Evolutionary conservation across 2,329 filamentous ascomycete genomes (phyloP), one percentile per base, ranked within the genome.

Genomic region (Thermoascus crustaceus): DNA sequence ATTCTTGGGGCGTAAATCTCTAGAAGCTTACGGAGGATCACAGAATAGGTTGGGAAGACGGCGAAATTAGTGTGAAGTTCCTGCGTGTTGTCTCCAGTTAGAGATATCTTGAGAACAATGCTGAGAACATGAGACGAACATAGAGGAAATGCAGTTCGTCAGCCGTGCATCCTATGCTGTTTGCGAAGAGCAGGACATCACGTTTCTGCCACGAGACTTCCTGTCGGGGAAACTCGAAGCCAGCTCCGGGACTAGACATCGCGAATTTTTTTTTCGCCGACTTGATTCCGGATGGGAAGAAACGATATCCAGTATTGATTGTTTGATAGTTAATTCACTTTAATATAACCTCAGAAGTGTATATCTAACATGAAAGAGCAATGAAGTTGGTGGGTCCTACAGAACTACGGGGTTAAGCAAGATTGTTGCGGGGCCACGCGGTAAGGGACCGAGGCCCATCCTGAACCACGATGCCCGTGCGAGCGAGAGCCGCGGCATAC

Each of bases 91-190:
- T n/a, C 14, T 24, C 30, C 18, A 20, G 23, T 9, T 19, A 32
- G 10, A n/a, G 24, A 25, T 8, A 17, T 34, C 13, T 7, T 13
- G 23, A 32, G n/a, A n/a, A n/a, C n/a, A n/a, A n/a, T n/a, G n/a
- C n/a, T n/a, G n/a, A n/a, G n/a, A n/a, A n/a, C n/a, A n/a, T n/a
- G 22, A 13, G 23, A 55, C 75, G 41, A 71, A 91, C 86, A 53
- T 87, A 95, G 65, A 94, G 79, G 58, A 89, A 94, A 58, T 94
- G 86, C 54, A 94, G 76, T 70, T 95, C 88, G 50, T 94, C 80
- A n/a, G 74, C 73, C 8, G 77, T 89, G 55, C 74, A 80, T 38
- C 88, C 88, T 58, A 95, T 89, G 66, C 82, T 89, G 63, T 82
- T 82, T 49, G 88, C 87, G 61, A 95, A 95, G 42, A 96, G 78